Base-by-base conservation (phyloP, 2,329 filamentous ascomycete species). In the Xylariaceae sp. region DNA sequence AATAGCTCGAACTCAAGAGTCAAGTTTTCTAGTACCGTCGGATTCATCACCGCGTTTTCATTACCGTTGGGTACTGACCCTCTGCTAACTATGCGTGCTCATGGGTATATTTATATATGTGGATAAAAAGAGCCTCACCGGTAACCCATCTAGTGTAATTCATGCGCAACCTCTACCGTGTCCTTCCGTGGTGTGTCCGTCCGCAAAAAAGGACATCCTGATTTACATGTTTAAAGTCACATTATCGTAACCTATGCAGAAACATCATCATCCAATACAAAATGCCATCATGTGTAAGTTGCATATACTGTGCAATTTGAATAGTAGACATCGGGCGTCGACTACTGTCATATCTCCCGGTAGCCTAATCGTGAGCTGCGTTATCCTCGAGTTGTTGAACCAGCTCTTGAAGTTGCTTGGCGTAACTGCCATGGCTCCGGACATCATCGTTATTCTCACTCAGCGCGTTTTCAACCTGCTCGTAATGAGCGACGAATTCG, bases 401-500 rank as follows among this genome's bases (percentile, higher is more conserved):
- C 36, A 79, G 71, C 11, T 69, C 69, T 61, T 76, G 71, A n/a
- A 79, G 70, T 17, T 75, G 72, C 28, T 71, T 70, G 9, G 74
- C 68, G 26, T 75, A 76, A 11, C 71, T 70, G 12, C 68, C 70
- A 21, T 71, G 67, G 12, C 57, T 64, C 37, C 39, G 67, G 52
- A 69, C 56, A 43, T 66, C 59, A 71, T 73, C 69, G 68, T 78
- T 64, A 63, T 65, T 53, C 16, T 70, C 69, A 40, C 73, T 63
- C 45, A 63, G 55, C 29, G 49, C 64, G 17, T 75, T 78, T 52
- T 83, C 79, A 52, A 82, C 78, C 53, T 74, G 77, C 63, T 78
- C 76, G 56, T 84, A 78, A 65, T 84, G 75, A 12, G 72, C 71
- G 58, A 82, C 79, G 57, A 86, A 86, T 56, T 85, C 81, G 29